A percentile compares a stretch with the other conserved stretches of the same genome.
These are phyloP conservation scores for Lophiotrema nucula DNA, from an alignment of 495 filamentous ascomycete genomes.

Conservation along the genomic window DNA sequence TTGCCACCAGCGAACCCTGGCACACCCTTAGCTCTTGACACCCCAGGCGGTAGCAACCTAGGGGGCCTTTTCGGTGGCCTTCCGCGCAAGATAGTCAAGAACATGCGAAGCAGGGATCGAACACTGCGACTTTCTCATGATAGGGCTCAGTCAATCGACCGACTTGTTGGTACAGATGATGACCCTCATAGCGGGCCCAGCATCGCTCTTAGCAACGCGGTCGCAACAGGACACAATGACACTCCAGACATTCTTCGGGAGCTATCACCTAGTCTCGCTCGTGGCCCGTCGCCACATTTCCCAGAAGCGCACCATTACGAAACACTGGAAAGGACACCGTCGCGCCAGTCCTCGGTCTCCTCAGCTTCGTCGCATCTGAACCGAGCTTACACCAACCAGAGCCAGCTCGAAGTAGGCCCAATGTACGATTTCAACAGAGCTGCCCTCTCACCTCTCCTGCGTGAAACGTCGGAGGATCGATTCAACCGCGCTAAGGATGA, in stretches of 20 bases:
- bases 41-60: conserved; percentile 49
- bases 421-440: not conserved
- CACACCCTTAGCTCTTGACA: conserved; percentile 51
- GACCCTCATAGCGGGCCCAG: conserved; percentile 41
- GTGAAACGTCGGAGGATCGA: conserved; percentile 35
- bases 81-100: conserved; percentile 51
- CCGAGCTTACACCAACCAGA: not conserved
- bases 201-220: conserved; percentile 41
- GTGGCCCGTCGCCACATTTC: not conserved
- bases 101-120: conserved; percentile 43
- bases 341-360: conserved; percentile 31
- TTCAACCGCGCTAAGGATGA: conserved; percentile 42
- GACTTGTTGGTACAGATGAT: conserved; percentile 45
- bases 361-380: conserved; percentile 25
- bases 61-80: conserved; percentile 60
- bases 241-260: conserved; percentile 39
- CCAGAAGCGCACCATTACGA: conserved; percentile 10
- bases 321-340: conserved; percentile 16
- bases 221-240: conserved; percentile 41
- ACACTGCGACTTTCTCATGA: conserved; percentile 43
- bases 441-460: conserved; percentile 3
- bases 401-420: conserved; percentile 3
- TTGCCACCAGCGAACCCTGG: conserved; percentile 45
- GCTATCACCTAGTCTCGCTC: conserved; percentile 4
- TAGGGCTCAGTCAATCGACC: conserved; percentile 50